A percentile compares a stretch with the other conserved stretches of the same genome.
These are phyloP conservation scores for Lentinula sp. DNA, from an alignment of 768 basidiomycete species.

Conservation along the genomic window DNA sequence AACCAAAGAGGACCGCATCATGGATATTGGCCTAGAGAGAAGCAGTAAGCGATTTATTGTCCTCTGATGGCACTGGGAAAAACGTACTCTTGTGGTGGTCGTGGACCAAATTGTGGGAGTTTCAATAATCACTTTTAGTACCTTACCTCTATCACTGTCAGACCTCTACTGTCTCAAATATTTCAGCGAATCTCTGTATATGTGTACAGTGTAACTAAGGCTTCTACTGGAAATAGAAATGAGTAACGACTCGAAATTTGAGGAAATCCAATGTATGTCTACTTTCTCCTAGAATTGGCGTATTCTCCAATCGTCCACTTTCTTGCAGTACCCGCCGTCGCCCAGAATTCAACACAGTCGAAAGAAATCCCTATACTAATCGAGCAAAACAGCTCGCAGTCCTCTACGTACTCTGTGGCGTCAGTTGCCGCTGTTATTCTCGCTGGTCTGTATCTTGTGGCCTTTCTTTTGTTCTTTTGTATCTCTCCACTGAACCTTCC, in stretches of 20 bases:
- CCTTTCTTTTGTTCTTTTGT: neutral
- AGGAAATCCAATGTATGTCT: neutral
- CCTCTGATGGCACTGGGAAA: no score
- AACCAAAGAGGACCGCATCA: neutral
- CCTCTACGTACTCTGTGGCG: neutral
- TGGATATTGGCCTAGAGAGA: neutral
- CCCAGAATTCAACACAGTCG: neutral
- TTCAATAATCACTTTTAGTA: neutral
- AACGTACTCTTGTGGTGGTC: neutral
- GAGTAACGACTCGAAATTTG: neutral
- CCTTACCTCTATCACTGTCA: neutral
- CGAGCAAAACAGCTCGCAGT: neutral
- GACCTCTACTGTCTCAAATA: neutral
- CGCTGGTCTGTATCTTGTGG: neutral
- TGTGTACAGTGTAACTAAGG: neutral
- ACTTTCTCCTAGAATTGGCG: neutral
- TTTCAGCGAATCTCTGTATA: neutral
- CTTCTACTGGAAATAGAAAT: neutral
- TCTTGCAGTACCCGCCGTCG: neutral
- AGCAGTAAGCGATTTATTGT: neutral
- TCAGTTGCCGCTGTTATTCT: slow-evolving; percentile 4
- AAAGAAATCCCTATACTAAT: slow-evolving; percentile 1
- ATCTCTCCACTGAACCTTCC: neutral
- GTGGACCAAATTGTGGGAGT: neutral
- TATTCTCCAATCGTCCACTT: neutral